Percentiles rank a stretch among this genome's conserved stretches.
Conservation (phyloP, 108 stramenopile genomes). For the Discostella stelligeroides region DNA sequence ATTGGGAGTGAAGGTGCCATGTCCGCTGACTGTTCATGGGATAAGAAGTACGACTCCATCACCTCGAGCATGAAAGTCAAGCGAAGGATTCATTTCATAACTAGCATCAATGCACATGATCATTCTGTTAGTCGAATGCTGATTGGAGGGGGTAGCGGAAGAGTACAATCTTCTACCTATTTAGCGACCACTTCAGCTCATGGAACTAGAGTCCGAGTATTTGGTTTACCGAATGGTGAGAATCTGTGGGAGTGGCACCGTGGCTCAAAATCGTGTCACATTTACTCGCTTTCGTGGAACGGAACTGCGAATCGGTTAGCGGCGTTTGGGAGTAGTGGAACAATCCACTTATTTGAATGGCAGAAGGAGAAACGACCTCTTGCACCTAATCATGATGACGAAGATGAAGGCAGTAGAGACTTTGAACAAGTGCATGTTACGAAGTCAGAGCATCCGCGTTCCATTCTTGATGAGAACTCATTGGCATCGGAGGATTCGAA, state of each 20-base stretch:
- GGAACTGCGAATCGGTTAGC: slow-evolving; percentile 37
- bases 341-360: slow-evolving; percentile 46
- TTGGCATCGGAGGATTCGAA: slow-evolving; percentile 4
- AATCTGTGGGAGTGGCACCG: slow-evolving; percentile 49
- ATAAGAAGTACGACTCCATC: slow-evolving; percentile 12
- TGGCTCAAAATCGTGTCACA: slow-evolving; percentile 39
- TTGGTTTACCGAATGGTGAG: slow-evolving; percentile 42
- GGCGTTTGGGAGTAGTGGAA: slow-evolving; percentile 43
- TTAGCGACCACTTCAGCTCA: slow-evolving; percentile 36
- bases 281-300: slow-evolving; percentile 44
- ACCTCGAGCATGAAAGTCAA: slow-evolving; percentile 12
- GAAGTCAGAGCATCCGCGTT: not conserved
- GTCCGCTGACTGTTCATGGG: slow-evolving; percentile 21
- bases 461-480: not conserved
- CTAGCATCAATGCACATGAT: slow-evolving; percentile 48
- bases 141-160: slow-evolving; percentile 24
- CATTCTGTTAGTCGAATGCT: slow-evolving; percentile 45
- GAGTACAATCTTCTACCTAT: slow-evolving; percentile 3
- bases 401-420: slow-evolving; percentile 14
- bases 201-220: slow-evolving; percentile 44
- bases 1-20: slow-evolving; percentile 20
- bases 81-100: slow-evolving; percentile 35
- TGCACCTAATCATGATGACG: slow-evolving; percentile 2
- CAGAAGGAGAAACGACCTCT: slow-evolving; percentile 7
- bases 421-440: slow-evolving; percentile 23